A percentile compares a stretch with the other conserved stretches of the same genome.
phyloP scores from a whole-genome alignment of 2,329 filamentous ascomycete species.

The Fusarium tanahbumbuense region DNA sequence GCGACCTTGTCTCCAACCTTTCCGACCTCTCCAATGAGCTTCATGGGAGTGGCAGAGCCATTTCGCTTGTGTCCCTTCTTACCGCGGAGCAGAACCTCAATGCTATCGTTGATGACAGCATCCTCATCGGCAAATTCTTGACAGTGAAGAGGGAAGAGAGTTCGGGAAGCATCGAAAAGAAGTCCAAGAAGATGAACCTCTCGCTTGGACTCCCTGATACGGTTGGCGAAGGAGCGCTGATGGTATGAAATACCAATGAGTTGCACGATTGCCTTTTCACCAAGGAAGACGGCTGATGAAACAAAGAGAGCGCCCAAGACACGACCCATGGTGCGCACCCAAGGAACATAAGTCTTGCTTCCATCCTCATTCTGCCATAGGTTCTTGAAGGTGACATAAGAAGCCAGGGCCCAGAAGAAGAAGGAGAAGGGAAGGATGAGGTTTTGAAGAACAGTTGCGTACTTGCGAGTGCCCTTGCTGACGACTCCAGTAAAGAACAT shows the following conservation, averaged over 20 bases:
- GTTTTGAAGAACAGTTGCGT: slow-evolving; percentile 72
- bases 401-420: slow-evolving; percentile 75
- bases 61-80: slow-evolving; percentile 61
- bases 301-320: slow-evolving; percentile 76
- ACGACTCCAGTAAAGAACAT: slow-evolving; percentile 77
- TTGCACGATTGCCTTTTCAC: slow-evolving; percentile 83
- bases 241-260: slow-evolving; percentile 88
- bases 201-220: slow-evolving; percentile 90
- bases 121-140: slow-evolving; percentile 92
- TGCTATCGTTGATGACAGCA: slow-evolving; percentile 87
- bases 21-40: slow-evolving; percentile 79
- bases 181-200: slow-evolving; percentile 84
- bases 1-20: slow-evolving; percentile 93
- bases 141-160: slow-evolving; percentile 92
- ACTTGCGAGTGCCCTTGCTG: slow-evolving; percentile 76
- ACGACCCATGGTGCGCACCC: slow-evolving; percentile 69
- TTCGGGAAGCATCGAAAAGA: slow-evolving; percentile 89
- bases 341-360: slow-evolving; percentile 55
- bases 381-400: slow-evolving; percentile 70
- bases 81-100: slow-evolving; percentile 73
- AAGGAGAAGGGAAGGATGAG: slow-evolving; percentile 75
- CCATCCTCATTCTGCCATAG: slow-evolving; percentile 55
- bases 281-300: slow-evolving; percentile 76
- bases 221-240: slow-evolving; percentile 81
- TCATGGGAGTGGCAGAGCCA: slow-evolving; percentile 80